These are phyloP conservation scores for Clavispora asparagi DNA, from an alignment of 805 yeast species.

Conservation along the genomic window DNA sequence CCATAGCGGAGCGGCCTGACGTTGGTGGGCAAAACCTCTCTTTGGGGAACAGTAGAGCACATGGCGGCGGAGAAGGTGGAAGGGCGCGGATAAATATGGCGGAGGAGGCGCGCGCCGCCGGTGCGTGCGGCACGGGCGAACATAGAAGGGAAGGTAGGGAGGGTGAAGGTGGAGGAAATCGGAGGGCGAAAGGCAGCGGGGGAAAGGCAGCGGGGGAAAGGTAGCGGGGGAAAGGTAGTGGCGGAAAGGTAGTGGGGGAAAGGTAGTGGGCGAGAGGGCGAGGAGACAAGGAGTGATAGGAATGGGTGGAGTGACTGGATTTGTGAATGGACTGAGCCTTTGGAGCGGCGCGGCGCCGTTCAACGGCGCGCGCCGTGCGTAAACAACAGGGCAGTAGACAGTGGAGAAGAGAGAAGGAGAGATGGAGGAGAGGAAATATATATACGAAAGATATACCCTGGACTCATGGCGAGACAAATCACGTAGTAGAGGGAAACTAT, in stretches of 20 bases:
- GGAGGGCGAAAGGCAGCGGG: not conserved
- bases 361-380: not conserved
- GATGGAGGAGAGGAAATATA: too few species aligned
- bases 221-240: not conserved
- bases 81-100: not conserved
- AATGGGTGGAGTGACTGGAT: too few species aligned
- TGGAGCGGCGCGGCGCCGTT: not conserved
- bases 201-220: not conserved
- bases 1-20: conserved; percentile 39
- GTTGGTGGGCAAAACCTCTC: conserved; percentile 40
- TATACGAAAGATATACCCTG: too few species aligned
- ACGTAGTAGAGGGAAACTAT: too few species aligned
- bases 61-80: not conserved
- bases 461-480: too few species aligned
- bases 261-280: too few species aligned
- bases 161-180: not conserved
- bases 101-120: conserved; percentile 2
- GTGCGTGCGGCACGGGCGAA: conserved; percentile 2
- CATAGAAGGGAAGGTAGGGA: not conserved
- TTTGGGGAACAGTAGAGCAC: conserved; percentile 12
- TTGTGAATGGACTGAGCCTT: too few species aligned
- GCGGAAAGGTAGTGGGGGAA: not conserved
- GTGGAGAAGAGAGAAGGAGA: too few species aligned
- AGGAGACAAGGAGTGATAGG: too few species aligned
- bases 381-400: too few species aligned